Evolutionary conservation across 345 rosid genomes (phyloP).

Genomic region (Limnanthes douglasii): DNA sequence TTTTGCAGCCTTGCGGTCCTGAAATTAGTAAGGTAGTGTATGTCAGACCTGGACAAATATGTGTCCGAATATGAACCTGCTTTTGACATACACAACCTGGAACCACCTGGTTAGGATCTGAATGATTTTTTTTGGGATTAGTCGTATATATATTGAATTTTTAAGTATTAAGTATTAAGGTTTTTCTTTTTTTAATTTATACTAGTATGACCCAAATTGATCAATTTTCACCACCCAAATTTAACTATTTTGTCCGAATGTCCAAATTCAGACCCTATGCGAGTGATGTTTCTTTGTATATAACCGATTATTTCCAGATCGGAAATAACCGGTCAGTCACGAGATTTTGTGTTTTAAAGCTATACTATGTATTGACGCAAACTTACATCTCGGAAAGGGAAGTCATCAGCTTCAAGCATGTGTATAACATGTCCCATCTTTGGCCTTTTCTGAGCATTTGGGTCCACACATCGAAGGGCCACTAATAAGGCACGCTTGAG

Average conservation of each 20-base stretch:
- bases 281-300: no score
- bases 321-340: no score
- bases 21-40: conserved; percentile 8
- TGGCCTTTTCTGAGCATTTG: conserved; percentile 89
- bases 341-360: no score
- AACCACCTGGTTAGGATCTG: not conserved
- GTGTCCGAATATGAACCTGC: not conserved
- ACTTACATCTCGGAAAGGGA: conserved; percentile 60
- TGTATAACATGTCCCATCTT: conserved; percentile 94
- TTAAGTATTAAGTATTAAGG: no score
- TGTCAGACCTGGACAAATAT: not conserved
- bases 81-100: not conserved
- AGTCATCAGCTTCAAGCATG: conserved; percentile 96
- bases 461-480: conserved; percentile 88
- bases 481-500: conserved; percentile 83
- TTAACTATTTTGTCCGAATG: not conserved
- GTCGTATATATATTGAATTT: no score
- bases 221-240: not conserved
- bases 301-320: conserved; percentile 12
- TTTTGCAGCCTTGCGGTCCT: conserved; percentile 44
- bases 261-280: no score
- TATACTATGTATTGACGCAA: not conserved
- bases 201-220: not conserved
- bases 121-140: not conserved
- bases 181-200: not conserved